Conservation (phyloP, 257 asterid species). For the Avicennia marina region DNA sequence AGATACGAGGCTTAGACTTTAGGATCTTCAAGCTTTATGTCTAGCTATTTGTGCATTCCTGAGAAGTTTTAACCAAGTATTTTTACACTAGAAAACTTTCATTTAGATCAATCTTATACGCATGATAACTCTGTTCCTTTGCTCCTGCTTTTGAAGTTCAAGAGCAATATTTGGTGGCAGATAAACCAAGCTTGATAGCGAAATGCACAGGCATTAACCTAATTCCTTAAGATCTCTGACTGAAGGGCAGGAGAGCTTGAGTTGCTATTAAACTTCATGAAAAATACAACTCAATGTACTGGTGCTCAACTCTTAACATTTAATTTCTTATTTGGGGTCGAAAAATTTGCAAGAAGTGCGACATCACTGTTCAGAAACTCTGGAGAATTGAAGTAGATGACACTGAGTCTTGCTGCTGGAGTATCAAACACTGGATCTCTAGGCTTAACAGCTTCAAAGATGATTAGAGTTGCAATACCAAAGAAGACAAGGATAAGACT, state of each 20-base stretch:
- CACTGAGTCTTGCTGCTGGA: constrained; percentile 54
- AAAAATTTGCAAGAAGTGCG: constrained; percentile 60
- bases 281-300: constrained; percentile 58
- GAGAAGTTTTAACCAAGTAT: too few species aligned
- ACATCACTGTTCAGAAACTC: constrained; percentile 62
- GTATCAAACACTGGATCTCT: constrained; percentile 61
- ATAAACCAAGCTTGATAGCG: constrained; percentile 71
- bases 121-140: constrained; percentile 46
- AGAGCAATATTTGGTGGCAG: constrained; percentile 66
- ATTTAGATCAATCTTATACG: constrained; percentile 4
- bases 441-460: constrained; percentile 59
- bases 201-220: constrained; percentile 42
- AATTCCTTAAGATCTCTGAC: constrained; percentile 40
- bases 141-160: constrained; percentile 62
- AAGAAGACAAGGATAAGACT: constrained; percentile 61
- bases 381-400: constrained; percentile 65
- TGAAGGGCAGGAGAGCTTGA: constrained; percentile 56
- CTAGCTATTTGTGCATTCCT: too few species aligned
- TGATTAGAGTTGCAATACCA: constrained; percentile 53
- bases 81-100: constrained; percentile 2
- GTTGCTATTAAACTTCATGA: constrained; percentile 52
- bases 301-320: constrained; percentile 52
- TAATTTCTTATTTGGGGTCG: constrained; percentile 71
- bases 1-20: too few species aligned
- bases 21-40: too few species aligned